Conservation (phyloP, 257 asterid genomes). For the Fraxinus cuspidata region DNA sequence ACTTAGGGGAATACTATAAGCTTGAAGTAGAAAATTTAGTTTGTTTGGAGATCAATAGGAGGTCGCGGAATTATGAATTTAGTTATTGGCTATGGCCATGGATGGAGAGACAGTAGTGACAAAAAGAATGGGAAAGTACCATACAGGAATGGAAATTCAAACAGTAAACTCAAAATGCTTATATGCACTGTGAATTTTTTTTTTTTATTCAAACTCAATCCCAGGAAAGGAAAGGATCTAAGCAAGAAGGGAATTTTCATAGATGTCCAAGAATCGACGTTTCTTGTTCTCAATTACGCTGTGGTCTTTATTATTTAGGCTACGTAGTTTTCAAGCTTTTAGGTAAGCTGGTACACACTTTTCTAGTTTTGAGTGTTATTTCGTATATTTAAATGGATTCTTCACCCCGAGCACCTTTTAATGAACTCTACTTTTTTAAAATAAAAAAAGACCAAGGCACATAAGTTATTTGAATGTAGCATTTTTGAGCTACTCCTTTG, state of each 20-base stretch:
- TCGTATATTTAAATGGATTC: not conserved
- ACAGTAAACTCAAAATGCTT: not conserved
- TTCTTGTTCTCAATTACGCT: not conserved
- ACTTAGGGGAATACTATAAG: slow-evolving; percentile 1
- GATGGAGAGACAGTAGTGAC: not conserved
- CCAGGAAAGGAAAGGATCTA: not conserved
- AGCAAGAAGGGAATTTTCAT: not conserved
- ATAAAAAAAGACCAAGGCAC: not conserved
- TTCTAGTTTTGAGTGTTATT: slow-evolving; percentile 5
- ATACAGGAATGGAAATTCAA: not conserved
- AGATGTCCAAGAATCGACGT: not conserved
- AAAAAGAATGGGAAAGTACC: not conserved
- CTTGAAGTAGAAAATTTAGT: not conserved
- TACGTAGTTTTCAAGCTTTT: slow-evolving; percentile 3
- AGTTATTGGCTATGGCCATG: not conserved
- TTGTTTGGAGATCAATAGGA: not conserved
- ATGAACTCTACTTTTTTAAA: not conserved
- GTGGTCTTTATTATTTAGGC: slow-evolving; percentile 10
- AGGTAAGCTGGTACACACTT: not conserved
- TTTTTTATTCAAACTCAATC: not conserved
- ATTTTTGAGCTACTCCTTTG: not conserved
- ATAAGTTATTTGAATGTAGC: not conserved
- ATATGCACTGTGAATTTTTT: not conserved
- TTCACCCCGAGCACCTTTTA: not conserved
- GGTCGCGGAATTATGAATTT: not conserved